These are phyloP conservation scores for Jaminaea rosea DNA, from an alignment of 1,284 basidiomycete genomes.

Conservation along the genomic window DNA sequence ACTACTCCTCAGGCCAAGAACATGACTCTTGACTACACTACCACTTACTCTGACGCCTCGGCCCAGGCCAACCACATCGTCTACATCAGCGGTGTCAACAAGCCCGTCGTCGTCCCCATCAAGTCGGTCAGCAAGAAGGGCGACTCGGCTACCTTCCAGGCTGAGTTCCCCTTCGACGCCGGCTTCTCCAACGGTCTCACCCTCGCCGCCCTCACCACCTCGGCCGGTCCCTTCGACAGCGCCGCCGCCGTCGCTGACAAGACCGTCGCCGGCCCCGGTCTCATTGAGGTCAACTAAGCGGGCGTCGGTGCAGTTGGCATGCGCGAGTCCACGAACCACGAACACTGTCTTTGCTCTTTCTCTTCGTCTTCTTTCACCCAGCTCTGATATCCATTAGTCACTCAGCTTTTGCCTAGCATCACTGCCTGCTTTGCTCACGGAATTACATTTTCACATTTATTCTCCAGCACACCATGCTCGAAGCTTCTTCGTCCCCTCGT, in stretches of 20 bases:
- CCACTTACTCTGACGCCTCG: not conserved
- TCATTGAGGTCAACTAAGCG: slow-evolving; percentile 5
- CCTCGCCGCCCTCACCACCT: slow-evolving; percentile 11
- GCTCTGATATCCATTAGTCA: no score
- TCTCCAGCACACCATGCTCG: no score
- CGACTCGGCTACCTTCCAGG: slow-evolving; percentile 10
- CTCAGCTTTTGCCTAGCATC: no score
- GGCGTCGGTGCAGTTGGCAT: no score
- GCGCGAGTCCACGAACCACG: not conserved
- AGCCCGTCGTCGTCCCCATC: slow-evolving; percentile 11
- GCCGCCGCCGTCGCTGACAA: slow-evolving; percentile 8
- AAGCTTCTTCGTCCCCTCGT: no score
- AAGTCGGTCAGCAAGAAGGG: slow-evolving; percentile 1
- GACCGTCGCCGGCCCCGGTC: slow-evolving; percentile 7
- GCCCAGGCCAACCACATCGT: slow-evolving; percentile 8
- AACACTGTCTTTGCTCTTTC: no score
- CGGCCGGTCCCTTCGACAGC: slow-evolving; percentile 6
- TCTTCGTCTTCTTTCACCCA: no score
- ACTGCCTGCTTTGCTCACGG: no score
- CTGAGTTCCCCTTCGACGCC: slow-evolving; percentile 11
- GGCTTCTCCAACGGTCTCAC: slow-evolving; percentile 14
- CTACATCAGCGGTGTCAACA: slow-evolving; percentile 15
- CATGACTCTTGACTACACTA: slow-evolving; percentile 4
- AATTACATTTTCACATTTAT: no score
- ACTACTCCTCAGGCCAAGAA: slow-evolving; percentile 2